A percentile compares a stretch with the other conserved stretches of the same genome.
Conservation (phyloP, 768 basidiomycete genomes). For the Lentinula detonsa region DNA sequence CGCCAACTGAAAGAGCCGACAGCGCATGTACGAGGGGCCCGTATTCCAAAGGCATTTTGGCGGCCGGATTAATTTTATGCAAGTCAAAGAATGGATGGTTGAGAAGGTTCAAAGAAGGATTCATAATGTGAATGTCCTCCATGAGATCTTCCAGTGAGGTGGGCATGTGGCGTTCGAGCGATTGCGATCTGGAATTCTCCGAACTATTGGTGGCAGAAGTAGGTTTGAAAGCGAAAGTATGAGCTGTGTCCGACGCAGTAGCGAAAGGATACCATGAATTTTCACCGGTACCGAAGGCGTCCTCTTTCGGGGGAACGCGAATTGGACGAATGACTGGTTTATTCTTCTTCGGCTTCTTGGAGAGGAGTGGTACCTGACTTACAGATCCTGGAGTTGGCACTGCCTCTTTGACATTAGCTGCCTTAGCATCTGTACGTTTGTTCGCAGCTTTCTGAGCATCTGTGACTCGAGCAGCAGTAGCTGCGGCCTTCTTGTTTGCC, state of each 20-base stretch:
- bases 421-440: constrained; percentile 12
- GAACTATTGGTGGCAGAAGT: constrained; percentile 41
- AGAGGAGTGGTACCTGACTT: constrained; percentile 66
- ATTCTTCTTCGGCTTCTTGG: constrained; percentile 81
- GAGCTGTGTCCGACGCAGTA: constrained; percentile 38
- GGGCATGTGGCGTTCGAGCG: constrained; percentile 43
- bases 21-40: constrained; percentile 81
- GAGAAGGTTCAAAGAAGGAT: constrained; percentile 58
- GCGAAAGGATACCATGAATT: constrained; percentile 37
- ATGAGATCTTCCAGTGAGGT: constrained; percentile 60
- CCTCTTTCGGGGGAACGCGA: constrained; percentile 53
- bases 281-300: constrained; percentile 34
- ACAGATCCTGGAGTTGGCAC: constrained; percentile 24
- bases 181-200: constrained; percentile 55
- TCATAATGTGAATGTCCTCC: constrained; percentile 56
- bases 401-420: constrained; percentile 11
- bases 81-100: constrained; percentile 74
- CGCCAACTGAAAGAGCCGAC: constrained; percentile 80
- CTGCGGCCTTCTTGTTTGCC: constrained; percentile 1
- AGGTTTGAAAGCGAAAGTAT: constrained; percentile 24
- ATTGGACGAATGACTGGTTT: constrained; percentile 58
- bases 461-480: constrained; percentile 1
- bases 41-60: constrained; percentile 78
- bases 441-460: constrained; percentile 12
- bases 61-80: constrained; percentile 65